Conservation (phyloP, 805 yeast species). For the Nakazawaea sp. region DNA sequence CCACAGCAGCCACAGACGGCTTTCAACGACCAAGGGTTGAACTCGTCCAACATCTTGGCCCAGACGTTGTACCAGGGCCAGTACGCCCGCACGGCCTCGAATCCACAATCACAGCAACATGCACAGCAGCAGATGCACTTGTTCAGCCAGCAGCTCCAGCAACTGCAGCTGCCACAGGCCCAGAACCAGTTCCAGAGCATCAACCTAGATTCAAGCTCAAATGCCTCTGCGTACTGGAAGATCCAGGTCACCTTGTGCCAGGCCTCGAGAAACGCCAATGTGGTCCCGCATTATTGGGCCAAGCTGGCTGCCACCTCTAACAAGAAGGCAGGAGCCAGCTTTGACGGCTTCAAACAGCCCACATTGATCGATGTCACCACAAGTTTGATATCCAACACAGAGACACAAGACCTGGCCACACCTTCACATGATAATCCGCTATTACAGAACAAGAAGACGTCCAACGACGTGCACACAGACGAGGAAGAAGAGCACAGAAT, state of each 20-base stretch:
- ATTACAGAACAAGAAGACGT: conserved; percentile 28
- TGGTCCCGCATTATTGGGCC: conserved; percentile 73
- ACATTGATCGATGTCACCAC: conserved; percentile 35
- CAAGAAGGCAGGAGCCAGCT: conserved; percentile 5
- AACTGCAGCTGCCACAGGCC: conserved; percentile 19
- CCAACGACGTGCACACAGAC: conserved; percentile 24
- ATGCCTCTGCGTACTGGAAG: conserved; percentile 56
- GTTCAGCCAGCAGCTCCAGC: conserved; percentile 19
- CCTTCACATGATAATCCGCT: conserved; percentile 19
- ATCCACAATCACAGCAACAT: conserved; percentile 19
- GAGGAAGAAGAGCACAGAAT: conserved; percentile 66
- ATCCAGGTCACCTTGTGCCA: conserved; percentile 72
- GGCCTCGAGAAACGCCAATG: conserved; percentile 56
- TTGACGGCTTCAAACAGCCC: conserved; percentile 13
- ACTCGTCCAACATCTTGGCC: conserved; percentile 29
- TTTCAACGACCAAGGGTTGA: conserved; percentile 19
- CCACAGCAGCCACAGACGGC: conserved; percentile 12
- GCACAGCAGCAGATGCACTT: conserved; percentile 19
- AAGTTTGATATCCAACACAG: conserved; percentile 25
- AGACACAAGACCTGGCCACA: conserved; percentile 16
- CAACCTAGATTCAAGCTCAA: conserved; percentile 26
- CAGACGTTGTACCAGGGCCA: conserved; percentile 34
- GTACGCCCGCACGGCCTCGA: conserved; percentile 27
- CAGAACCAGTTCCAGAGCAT: conserved; percentile 22
- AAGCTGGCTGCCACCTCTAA: conserved; percentile 65